Conservation (phyloP, 2,329 filamentous ascomycete genomes). For the Hymenoscyphus fructigenus region DNA sequence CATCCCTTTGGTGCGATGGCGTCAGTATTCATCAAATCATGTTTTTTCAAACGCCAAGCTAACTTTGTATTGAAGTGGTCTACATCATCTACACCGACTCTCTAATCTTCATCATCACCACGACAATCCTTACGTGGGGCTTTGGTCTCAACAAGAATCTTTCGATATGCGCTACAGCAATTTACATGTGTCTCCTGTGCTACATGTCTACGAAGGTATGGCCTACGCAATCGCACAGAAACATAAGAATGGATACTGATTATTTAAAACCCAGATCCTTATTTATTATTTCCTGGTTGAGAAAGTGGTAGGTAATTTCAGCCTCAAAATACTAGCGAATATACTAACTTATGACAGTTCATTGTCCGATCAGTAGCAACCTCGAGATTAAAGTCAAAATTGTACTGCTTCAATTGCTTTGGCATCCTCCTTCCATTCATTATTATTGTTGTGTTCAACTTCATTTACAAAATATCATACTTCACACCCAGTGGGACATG, state of each 20-base stretch:
- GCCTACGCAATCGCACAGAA: neutral
- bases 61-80: conserved; percentile 17
- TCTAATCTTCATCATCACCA: conserved; percentile 57
- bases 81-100: conserved; percentile 59
- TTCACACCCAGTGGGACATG: conserved; percentile 47
- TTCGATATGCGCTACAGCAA: conserved; percentile 55
- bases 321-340: no score
- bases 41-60: neutral
- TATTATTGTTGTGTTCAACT: conserved; percentile 23
- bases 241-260: neutral
- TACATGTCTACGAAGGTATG: conserved; percentile 15
- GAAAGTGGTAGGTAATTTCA: conserved; percentile 58
- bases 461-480: conserved; percentile 53
- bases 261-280: conserved; percentile 31
- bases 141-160: conserved; percentile 53
- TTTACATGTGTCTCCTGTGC: conserved; percentile 49
- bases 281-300: conserved; percentile 65
- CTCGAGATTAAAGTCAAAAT: conserved; percentile 49
- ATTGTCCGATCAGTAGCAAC: conserved; percentile 40
- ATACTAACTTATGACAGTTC: conserved; percentile 22
- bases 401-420: conserved; percentile 61
- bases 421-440: conserved; percentile 47
- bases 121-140: conserved; percentile 55
- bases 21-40: conserved; percentile 12
- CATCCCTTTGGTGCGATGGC: conserved; percentile 24